Evolutionary conservation across 2,329 filamentous ascomycete genomes (phyloP).

Genomic region (Diaporthe eres): DNA sequence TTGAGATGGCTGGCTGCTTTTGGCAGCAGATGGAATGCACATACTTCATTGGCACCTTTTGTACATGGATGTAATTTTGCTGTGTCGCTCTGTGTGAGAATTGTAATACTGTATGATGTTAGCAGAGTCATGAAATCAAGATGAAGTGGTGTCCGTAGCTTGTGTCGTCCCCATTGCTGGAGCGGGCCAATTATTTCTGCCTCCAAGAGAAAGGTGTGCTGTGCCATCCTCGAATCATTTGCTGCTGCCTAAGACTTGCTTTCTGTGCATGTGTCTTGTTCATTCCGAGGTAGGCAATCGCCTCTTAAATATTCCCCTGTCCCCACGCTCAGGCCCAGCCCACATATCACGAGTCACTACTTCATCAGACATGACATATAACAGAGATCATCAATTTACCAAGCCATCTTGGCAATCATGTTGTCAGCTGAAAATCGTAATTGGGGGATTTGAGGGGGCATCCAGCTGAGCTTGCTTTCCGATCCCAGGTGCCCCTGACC

Average conservation of each 20-base stretch:
- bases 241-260: no score
- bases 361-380: neutral
- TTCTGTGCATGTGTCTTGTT: neutral
- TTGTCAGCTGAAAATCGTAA: neutral
- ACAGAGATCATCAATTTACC: neutral
- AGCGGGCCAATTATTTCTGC: no score
- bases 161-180: no score
- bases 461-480: neutral
- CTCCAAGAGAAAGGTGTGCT: no score
- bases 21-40: neutral
- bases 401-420: neutral
- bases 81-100: no score
- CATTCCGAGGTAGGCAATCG: neutral
- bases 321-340: neutral
- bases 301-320: no score
- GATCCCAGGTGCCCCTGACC: no score
- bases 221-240: accelerated
- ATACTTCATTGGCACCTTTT: neutral
- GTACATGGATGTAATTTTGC: neutral
- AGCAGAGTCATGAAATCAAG: no score
- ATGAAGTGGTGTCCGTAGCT: no score
- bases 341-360: neutral
- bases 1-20: neutral
- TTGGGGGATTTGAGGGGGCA: neutral
- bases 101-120: no score